Evolutionary conservation across 768 basidiomycete genomes (phyloP), one percentile per base, ranked within the genome.

Genomic region (Kockovaella imperatae): DNA sequence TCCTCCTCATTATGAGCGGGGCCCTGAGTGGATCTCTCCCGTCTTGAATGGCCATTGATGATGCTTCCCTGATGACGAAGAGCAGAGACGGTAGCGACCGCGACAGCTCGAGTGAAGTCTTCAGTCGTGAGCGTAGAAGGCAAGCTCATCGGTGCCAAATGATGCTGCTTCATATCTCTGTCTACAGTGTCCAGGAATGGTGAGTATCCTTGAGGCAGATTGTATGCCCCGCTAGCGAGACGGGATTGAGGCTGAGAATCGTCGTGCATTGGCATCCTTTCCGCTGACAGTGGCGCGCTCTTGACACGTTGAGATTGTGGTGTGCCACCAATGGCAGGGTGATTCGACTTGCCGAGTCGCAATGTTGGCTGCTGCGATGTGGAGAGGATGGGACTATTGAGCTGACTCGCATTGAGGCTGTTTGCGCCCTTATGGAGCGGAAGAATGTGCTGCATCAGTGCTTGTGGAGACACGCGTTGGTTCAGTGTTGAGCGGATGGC

Each of bases 81-180:
- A 0, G 91, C 90, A 53, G 82, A 87, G 17, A 91, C 90, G 3
- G 91, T 95, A 6, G 89, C 89, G 13, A 87, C 88, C 10, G 91
- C 88, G 7, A 96, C 88, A 10, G 89, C 91, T 5, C 88, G 78
- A 8, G 89, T 88, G 60, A 95, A 88, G 54, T 93, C 90, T 52
- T 96, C 89, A 8, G 82, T 78, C 0, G 83, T 83, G 74, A 91
- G 73, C 24, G 76, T 77, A 47, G 78, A 75, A 2, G 86, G 83
- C 8, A 87, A 73, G 18, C 64, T 45, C 43, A 71, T 65, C 3
- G 62, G 64, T 1, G 71, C 56, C 15, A 69, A n/a, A 15, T 60
- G 52, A 8, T 53, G 8, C 13, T 23, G 48, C 30, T 57, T 61
- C 42, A 56, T 41, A 18, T 62, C 57, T 28, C 45, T 39, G 35